phyloP scores from a whole-genome alignment of 768 basidiomycete genomes.

The Pisolithus sp. region DNA sequence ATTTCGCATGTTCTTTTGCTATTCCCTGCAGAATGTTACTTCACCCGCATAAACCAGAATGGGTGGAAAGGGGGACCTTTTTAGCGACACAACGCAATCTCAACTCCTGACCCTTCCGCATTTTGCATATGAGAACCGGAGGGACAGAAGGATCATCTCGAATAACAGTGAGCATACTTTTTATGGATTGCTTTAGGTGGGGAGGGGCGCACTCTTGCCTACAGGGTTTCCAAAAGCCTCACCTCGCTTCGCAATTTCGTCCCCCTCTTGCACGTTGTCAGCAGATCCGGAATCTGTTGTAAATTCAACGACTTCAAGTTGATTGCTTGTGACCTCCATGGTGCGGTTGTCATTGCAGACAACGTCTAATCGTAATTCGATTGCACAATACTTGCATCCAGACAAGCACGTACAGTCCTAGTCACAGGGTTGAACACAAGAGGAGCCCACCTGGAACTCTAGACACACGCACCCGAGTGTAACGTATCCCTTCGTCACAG shows the following conservation, averaged over 20 bases:
- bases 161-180: constrained; percentile 4
- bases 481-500: constrained; percentile 83
- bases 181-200: background rate
- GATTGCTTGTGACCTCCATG: constrained; percentile 81
- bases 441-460: background rate
- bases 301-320: constrained; percentile 59
- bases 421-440: constrained; percentile 2
- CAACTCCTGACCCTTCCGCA: constrained; percentile 91
- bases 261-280: constrained; percentile 38
- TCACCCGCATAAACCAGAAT: background rate
- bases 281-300: constrained; percentile 33
- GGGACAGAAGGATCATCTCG: constrained; percentile 53
- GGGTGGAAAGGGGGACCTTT: constrained; percentile 47
- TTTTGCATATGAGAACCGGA: constrained; percentile 84
- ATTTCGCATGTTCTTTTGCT: constrained; percentile 98
- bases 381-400: constrained; percentile 81
- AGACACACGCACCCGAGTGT: constrained; percentile 53
- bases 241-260: constrained; percentile 68
- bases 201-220: constrained; percentile 61
- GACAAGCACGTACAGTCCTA: constrained; percentile 91
- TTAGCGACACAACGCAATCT: constrained; percentile 82
- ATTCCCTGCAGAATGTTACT: constrained; percentile 59
- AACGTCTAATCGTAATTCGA: constrained; percentile 74
- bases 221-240: constrained; percentile 77
- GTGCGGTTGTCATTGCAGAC: constrained; percentile 65